Evolutionary conservation across 371 early-diverging fungal species (phyloP), one percentile per base, ranked within the genome.

Genomic region (Apophysomyces elegans): DNA sequence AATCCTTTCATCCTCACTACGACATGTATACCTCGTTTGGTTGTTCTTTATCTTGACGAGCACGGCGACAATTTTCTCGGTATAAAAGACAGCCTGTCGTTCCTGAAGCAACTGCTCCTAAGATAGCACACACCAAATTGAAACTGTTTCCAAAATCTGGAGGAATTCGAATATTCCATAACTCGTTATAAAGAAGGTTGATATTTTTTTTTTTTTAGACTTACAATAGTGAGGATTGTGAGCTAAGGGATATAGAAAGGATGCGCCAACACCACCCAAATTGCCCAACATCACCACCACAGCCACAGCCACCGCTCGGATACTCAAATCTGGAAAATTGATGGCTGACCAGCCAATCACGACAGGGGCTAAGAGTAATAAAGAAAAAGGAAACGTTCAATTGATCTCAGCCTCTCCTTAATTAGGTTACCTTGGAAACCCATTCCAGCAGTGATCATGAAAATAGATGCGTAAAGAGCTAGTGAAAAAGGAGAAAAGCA

Each of bases 161-260:
- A 13, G 1, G 41, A 41, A 41, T 8, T 1, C 41, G 4, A n/a
- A 44, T 11, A 5, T 21, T 50, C 5, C 32, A 26, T 26, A 26
- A 26, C 32, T 26, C 3, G 32, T 26, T 26, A 26, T 26, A 26
- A 26, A 1, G 32, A 26, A 2, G 2, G 32, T 26, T 26, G 32
- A 26, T 1, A 3, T 3, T 26, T 3, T 26, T 26, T 26, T 26
- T 3, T 26, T 2, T 26, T 26, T 13, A 6, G 6, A 32, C 56
- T 56, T 71, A 73, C 78, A 60, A 58, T 71, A 75, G 50, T 58
- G 36, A 38, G 78, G 78, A 3, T 65, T 67, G 38, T 75, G 73
- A 9, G 64, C 41, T 8, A 65, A 38, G 1, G 65, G 65, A 60
- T 70, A 78, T 9, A 78, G 32, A 60, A 60, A 78, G 1, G 78